Evolutionary conservation across 176 grass and related monocot species (phyloP).

Genomic region (Rhynchospora breviuscula): DNA sequence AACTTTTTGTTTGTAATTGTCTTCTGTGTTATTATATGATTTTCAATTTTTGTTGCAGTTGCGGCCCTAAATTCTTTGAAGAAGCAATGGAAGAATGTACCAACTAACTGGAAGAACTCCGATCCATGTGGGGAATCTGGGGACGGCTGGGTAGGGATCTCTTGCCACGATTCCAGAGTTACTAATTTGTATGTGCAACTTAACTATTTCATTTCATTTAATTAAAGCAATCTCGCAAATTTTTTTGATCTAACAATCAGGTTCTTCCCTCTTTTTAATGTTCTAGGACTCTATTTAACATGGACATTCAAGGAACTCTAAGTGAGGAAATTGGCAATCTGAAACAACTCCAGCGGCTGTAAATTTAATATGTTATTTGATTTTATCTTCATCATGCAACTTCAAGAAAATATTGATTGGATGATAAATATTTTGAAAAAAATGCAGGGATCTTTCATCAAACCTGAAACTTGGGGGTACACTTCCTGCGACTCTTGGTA

Average conservation of each 20-base stretch:
- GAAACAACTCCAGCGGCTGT: conserved; percentile 44
- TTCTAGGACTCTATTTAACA: conserved; percentile 58
- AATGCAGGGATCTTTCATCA: conserved; percentile 71
- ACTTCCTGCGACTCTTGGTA: conserved; percentile 45
- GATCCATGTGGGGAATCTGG: conserved; percentile 47
- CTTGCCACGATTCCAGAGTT: conserved; percentile 44
- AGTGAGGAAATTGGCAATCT: conserved; percentile 53
- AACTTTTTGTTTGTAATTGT: neutral
- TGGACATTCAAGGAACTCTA: conserved; percentile 51
- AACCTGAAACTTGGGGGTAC: conserved; percentile 37
- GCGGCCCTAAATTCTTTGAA: conserved; percentile 50
- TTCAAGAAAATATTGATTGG: neutral
- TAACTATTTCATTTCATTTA: neutral
- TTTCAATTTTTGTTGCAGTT: conserved; percentile 27
- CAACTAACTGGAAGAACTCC: conserved; percentile 44
- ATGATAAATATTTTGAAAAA: neutral
- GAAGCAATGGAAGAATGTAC: conserved; percentile 55
- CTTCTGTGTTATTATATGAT: neutral
- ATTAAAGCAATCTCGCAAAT: neutral
- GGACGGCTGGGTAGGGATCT: conserved; percentile 46
- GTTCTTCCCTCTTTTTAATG: neutral
- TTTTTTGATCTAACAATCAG: neutral
- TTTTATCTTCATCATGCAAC: neutral
- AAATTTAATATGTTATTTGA: conserved; percentile 25
- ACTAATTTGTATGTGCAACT: conserved; percentile 50